Evolutionary conservation across 805 yeast genomes (phyloP), one percentile per base, ranked within the genome.

Genomic region (Naumovozyma dairenensis): DNA sequence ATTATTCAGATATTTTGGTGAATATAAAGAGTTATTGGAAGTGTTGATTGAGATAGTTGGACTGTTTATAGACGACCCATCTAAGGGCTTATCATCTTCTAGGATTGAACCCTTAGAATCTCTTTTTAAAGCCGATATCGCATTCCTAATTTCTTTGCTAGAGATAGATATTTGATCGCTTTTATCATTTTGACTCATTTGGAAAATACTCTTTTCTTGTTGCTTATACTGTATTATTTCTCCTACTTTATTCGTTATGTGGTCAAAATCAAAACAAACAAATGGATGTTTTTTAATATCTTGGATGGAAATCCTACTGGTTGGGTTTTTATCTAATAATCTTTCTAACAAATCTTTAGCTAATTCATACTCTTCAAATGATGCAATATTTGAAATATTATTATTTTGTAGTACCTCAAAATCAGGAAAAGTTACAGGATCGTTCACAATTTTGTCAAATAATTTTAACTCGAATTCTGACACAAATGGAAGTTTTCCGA

Each of bases 401-500:
- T 54, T 50, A 6, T 43, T 38, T 38, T 34, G 43, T 49, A 60
- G 34, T 16, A 42, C 45, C 16, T 43, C 45, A 32, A 42, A 61
- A 49, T 39, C 49, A 0, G 95, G 95, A 40, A 78, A 74, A 32
- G 58, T 60, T 17, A 83, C 57, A 2, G 63, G 64, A 25, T 75
- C 70, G 34, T 73, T 72, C 27, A 76, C 82, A 44, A 92, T 92
- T 10, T 77, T 86, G 36, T 80, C 80, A 57, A 89, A 87, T 34
- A 92, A 65, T 35, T 49, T 47, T 30, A 58, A 34, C 38, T 81
- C 93, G 59, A 72, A 87, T 49, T 87, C 96, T 20, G 83, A 77
- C 51, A 78, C 74, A 55, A 89, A 92, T 2, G 98, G 98, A 28
- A 92, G 71, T 40, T 70, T 67, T 9, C 98, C 98, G 60, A 83